These are phyloP conservation scores for Juncus inflexus DNA, from an alignment of 176 grass and related monocot species.

Conservation along the genomic window DNA sequence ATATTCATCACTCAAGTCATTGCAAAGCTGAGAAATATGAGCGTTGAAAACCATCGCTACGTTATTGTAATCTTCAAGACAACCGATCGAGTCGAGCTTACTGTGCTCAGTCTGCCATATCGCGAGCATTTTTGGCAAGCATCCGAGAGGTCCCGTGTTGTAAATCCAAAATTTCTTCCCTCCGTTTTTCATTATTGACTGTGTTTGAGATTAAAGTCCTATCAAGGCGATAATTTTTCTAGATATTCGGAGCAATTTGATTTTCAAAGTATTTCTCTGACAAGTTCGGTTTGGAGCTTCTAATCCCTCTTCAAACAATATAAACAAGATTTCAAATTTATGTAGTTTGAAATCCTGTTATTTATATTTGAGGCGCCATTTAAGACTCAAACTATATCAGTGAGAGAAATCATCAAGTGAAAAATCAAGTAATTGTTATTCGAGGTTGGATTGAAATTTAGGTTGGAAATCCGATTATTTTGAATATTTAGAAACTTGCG, in stretches of 20 bases:
- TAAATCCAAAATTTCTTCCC: constrained; percentile 43
- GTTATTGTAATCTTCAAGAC: constrained; percentile 38
- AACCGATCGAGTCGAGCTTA: constrained; percentile 29
- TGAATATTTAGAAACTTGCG: neutral
- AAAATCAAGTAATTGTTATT: no score
- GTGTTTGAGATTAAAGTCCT: neutral
- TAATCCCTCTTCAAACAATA: neutral
- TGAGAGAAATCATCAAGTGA: no score
- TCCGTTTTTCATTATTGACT: constrained; percentile 37
- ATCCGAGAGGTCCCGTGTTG: constrained; percentile 46
- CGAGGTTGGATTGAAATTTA: no score
- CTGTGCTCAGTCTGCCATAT: constrained; percentile 11
- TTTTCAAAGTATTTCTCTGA: no score
- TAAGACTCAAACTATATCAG: no score
- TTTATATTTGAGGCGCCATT: neutral
- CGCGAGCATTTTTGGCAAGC: constrained; percentile 38
- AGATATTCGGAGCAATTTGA: neutral
- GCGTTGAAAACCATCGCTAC: constrained; percentile 38
- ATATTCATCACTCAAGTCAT: constrained; percentile 19
- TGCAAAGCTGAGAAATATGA: constrained; percentile 24
- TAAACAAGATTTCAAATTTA: no score
- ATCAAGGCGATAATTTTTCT: neutral
- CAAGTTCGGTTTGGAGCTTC: neutral
- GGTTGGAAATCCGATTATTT: neutral
- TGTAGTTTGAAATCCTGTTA: neutral